Conservation (phyloP, 1,139 yeast species). For the Taiozyma sp. region DNA sequence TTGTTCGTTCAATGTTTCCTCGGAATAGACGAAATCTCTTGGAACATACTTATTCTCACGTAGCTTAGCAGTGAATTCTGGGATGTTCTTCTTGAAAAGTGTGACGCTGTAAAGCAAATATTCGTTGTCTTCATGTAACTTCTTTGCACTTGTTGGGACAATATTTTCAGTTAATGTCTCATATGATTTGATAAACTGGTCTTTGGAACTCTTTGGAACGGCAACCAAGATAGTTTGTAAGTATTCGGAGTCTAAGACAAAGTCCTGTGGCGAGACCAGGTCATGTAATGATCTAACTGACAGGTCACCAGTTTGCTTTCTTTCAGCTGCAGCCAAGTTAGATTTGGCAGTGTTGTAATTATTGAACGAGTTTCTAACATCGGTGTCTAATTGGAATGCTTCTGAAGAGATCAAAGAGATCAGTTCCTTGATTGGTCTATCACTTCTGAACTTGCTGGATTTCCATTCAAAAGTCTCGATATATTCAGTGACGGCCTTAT, state of each 20-base stretch:
- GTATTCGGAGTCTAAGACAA: constrained; percentile 81
- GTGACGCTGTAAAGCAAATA: constrained; percentile 72
- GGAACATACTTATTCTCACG: constrained; percentile 92
- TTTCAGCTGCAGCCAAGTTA: constrained; percentile 79
- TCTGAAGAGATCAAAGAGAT: constrained; percentile 68
- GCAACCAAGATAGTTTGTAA: constrained; percentile 79
- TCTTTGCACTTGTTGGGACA: constrained; percentile 82
- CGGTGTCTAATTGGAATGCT: constrained; percentile 76
- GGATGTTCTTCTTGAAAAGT: constrained; percentile 72
- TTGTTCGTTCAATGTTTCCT: constrained; percentile 63
- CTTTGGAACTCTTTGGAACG: constrained; percentile 63
- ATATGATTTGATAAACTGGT: constrained; percentile 60
- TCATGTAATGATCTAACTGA: constrained; percentile 89
- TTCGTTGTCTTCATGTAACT: constrained; percentile 68
- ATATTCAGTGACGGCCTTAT: constrained; percentile 47
- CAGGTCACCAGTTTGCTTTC: constrained; percentile 90
- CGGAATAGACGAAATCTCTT: constrained; percentile 87
- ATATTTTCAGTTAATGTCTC: constrained; percentile 78
- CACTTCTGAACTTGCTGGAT: constrained; percentile 76
- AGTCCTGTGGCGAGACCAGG: constrained; percentile 77
- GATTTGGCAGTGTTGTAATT: constrained; percentile 78
- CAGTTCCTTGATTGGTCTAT: constrained; percentile 74
- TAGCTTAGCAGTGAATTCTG: constrained; percentile 61
- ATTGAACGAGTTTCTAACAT: constrained; percentile 66
- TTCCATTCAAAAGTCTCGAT: constrained; percentile 83